Percentiles rank a stretch among this genome's conserved stretches.
Conservation (phyloP, 164 flowering plant species). For the Liriodendron chinense region DNA sequence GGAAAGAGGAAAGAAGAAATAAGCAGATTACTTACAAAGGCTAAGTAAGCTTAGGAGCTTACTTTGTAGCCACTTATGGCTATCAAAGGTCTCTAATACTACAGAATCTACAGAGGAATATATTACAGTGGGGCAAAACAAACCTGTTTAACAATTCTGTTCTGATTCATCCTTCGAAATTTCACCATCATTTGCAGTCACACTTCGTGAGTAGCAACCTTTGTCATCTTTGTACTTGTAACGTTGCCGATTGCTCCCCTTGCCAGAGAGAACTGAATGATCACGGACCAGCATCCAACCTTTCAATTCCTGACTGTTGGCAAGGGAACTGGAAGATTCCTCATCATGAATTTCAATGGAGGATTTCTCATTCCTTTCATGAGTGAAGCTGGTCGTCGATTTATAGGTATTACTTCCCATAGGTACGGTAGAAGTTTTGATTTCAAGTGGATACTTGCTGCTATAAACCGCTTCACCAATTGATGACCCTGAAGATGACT, state of each 20-base stretch:
- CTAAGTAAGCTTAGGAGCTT: too few species aligned
- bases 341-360: constrained; percentile 9
- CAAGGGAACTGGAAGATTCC: constrained; percentile 9
- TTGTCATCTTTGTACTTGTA: constrained; percentile 27
- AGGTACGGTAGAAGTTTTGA: constrained; percentile 33
- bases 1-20: too few species aligned
- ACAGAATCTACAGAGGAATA: neutral
- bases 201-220: constrained; percentile 41
- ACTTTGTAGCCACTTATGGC: too few species aligned
- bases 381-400: constrained; percentile 39
- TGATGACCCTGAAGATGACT: constrained; percentile 17
- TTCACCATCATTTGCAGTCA: constrained; percentile 39
- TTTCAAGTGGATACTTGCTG: constrained; percentile 40
- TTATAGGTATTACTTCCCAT: constrained; percentile 30
- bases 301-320: constrained; percentile 44
- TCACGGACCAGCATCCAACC: constrained; percentile 77
- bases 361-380: constrained; percentile 31
- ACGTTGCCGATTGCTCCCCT: constrained; percentile 41
- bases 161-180: constrained; percentile 26
- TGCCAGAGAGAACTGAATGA: constrained; percentile 60
- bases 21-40: too few species aligned
- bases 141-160: neutral
- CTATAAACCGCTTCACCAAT: constrained; percentile 11
- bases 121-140: too few species aligned
- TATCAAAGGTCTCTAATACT: too few species aligned